Evolutionary conservation across 2,329 filamentous ascomycete species (phyloP).

Genomic region (Talaromyces funiculosus): DNA sequence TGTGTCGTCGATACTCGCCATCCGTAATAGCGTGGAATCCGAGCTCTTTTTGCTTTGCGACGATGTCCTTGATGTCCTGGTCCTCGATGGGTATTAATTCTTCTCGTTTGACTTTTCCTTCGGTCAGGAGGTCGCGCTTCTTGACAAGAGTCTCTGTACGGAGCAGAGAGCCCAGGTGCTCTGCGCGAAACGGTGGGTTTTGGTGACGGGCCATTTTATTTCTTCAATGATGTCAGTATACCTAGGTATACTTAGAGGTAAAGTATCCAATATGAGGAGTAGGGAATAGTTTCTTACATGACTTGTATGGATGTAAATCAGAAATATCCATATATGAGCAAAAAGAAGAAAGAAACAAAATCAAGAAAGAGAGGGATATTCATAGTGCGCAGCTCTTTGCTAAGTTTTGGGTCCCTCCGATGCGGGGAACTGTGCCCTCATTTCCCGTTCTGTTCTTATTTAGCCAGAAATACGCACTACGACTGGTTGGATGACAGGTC

Average conservation of each 20-base stretch:
- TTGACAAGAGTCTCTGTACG: conserved; percentile 58
- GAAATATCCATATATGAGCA: too few relatives aligned
- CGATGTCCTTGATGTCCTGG: conserved; percentile 59
- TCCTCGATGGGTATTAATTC: conserved; percentile 60
- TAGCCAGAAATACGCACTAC: background rate
- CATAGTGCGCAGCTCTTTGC: background rate
- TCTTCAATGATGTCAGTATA: background rate
- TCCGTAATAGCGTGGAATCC: conserved; percentile 61
- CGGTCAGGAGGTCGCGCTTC: conserved; percentile 52
- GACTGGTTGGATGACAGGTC: background rate
- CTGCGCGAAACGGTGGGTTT: conserved; percentile 61
- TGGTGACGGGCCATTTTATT: conserved; percentile 23
- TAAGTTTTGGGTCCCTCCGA: background rate
- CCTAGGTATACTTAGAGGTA: background rate
- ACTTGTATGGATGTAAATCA: background rate
- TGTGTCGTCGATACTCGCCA: conserved; percentile 58
- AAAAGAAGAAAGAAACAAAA: background rate
- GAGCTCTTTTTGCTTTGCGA: conserved; percentile 58
- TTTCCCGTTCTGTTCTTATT: background rate
- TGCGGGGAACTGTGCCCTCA: conserved; percentile 4
- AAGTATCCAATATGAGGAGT: background rate
- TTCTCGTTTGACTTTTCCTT: conserved; percentile 49
- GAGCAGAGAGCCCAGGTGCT: conserved; percentile 67
- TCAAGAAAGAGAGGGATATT: background rate
- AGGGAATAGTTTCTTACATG: background rate